These are phyloP conservation scores for Scutellaria barbata DNA, from an alignment of 257 asterid species.

Conservation along the genomic window DNA sequence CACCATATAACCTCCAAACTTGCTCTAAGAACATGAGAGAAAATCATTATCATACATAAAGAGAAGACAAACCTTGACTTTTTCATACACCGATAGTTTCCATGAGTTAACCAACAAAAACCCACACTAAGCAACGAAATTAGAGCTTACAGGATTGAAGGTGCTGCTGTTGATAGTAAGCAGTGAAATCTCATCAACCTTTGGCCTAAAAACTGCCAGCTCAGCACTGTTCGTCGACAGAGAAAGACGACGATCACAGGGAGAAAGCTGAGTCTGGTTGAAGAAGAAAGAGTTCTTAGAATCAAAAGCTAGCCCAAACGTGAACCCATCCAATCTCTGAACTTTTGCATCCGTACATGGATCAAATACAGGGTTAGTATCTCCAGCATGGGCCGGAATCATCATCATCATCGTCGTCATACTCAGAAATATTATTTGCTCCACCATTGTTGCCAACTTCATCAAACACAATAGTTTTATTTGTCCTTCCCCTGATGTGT, in stretches of 20 bases:
- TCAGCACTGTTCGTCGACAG: conserved; percentile 51
- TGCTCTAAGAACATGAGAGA: conserved; percentile 44
- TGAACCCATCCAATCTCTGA: conserved; percentile 74
- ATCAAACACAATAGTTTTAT: neutral
- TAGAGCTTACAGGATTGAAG: conserved; percentile 53
- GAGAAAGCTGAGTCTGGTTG: conserved; percentile 88
- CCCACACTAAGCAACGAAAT: neutral
- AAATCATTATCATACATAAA: neutral
- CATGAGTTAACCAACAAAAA: neutral
- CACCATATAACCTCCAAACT: conserved; percentile 76
- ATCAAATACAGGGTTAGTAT: conserved; percentile 64
- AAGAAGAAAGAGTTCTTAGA: conserved; percentile 68
- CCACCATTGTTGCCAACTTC: conserved; percentile 39
- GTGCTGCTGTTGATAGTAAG: conserved; percentile 70
- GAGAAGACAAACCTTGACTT: too few species aligned
- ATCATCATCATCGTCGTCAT: conserved; percentile 29
- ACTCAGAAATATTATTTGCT: neutral
- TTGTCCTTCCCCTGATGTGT: conserved; percentile 28
- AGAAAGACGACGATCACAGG: conserved; percentile 80
- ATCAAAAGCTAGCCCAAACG: conserved; percentile 82
- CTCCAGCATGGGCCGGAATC: conserved; percentile 48
- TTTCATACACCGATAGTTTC: too few species aligned
- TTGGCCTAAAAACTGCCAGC: conserved; percentile 84
- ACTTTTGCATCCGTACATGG: conserved; percentile 81
- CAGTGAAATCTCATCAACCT: conserved; percentile 91